Evolutionary conservation across 2,329 filamentous ascomycete genomes (phyloP), one percentile per base, ranked within the genome.

Genomic region (Xylariaceae sp.): DNA sequence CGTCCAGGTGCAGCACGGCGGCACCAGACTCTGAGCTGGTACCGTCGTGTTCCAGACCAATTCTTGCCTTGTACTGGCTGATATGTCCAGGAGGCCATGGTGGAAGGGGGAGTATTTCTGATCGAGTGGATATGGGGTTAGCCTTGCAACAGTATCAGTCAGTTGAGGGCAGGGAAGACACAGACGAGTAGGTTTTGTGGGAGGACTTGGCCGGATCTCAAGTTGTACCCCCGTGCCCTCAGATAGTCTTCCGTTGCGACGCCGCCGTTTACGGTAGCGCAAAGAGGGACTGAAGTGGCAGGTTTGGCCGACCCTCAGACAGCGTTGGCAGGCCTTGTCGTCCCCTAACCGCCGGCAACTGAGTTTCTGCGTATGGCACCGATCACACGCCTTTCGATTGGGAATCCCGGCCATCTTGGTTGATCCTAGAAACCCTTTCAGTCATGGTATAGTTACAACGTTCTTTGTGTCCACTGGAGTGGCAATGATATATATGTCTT

Each of bases 351-450:
- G 63, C 51, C 67, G 71, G 57, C 68, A 72, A 48, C 64, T 67
- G 43, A 73, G 60, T 53, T 72, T 73, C 51, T 72, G 68, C 15
- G 54, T 54, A 49, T 72, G 69, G 50, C 69, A 73, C 46, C 67
- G 64, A 52, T 73, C 68, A 55, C 69, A 73, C 42, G 69, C 69
- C 42, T 66, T 69, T 42, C 69, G 65, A 47, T 55, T 43, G 26
- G 37, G 39, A 28, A 38, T 8, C 3, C 24, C 34, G 24, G n/a
- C 43, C 16, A 29, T 38, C 6, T 13, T 37, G 24, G 18, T 2
- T 33, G 6, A 26, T 26, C 6, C 22, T n/a, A n/a, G n/a, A n/a
- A n/a, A n/a, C n/a, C n/a, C n/a, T n/a, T n/a, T n/a, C n/a, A n/a
- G n/a, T n/a, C n/a, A n/a, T n/a, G n/a, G n/a, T n/a, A n/a, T n/a